Base-by-base conservation (phyloP, 495 filamentous ascomycete genomes). In the Penicillium coffeae region DNA sequence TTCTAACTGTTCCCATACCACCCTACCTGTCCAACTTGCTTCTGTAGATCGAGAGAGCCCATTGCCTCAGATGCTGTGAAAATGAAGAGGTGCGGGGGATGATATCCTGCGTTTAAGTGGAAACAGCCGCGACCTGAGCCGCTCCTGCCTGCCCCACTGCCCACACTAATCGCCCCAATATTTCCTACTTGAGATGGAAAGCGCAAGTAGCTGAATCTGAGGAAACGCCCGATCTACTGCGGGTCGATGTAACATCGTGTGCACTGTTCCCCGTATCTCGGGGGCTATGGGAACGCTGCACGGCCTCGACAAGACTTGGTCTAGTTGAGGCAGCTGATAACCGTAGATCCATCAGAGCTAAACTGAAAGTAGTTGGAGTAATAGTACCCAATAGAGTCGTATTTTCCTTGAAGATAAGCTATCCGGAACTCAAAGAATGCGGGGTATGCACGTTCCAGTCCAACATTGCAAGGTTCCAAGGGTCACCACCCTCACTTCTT, bases 21-120 rank as follows among this genome's bases (percentile, higher is more conserved):
- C 3, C 42, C 21, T 56, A 66, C 69, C 50, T 73, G 69, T 21
- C 65, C 64, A 8, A 67, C 56, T 64, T 67, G 59, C 38, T 59
- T 67, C 43, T 62, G 62, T 3, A 64, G 50, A 25, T 63, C 58
- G n/a, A 30, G 40, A 27, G 55, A 51, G 36, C 51, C 21, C 61
- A 67, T 67, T 18, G 32, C 52, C 15, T 15, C 27, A 32, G 33
- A 16, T 12, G n/a, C 30, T 12, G 45, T 21, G 18, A 15, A 20
- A 35, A 16, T 41, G 16, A 22, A 20, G 37, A 42, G 35, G 35
- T 38, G 35, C 50, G 44, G 50, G 50, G 40, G 43, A 33, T 6
- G 10, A 21, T 27, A 21, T 34, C 27, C 25, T 30, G 25, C 25
- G 10, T 30, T 20, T 21, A 45, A 45, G 42, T 45, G 32, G 42